Evolutionary conservation across 1,139 yeast genomes (phyloP).

Genomic region (Hyphopichia pseudoburtonii): DNA sequence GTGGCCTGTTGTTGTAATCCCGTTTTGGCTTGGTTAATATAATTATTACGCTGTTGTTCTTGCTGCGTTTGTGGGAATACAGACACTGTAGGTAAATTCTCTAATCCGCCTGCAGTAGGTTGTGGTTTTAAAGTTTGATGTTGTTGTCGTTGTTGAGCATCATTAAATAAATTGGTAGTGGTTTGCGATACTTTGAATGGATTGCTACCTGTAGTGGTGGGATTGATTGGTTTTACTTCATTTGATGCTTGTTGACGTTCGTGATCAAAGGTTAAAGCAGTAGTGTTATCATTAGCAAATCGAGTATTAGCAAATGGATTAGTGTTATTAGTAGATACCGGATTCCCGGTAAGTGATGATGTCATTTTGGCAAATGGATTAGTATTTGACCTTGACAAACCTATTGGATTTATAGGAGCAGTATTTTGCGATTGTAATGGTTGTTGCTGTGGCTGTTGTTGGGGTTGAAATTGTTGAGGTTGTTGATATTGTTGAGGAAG

Average conservation of each 20-base stretch:
- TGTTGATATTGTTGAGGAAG: conserved; percentile 10
- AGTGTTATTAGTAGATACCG: conserved; percentile 16
- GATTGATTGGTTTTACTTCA: conserved; percentile 14
- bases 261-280: conserved; percentile 31
- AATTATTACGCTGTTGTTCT: conserved; percentile 36
- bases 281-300: conserved; percentile 33
- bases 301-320: conserved; percentile 54
- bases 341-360: conserved; percentile 14
- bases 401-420: conserved; percentile 14
- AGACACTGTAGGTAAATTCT: conserved; percentile 57
- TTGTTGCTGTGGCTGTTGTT: conserved; percentile 16
- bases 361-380: conserved; percentile 42
- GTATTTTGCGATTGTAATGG: conserved; percentile 19
- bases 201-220: conserved; percentile 41
- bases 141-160: conserved; percentile 16
- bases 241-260: conserved; percentile 6
- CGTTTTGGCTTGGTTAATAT: conserved; percentile 36
- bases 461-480: conserved; percentile 8
- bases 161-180: conserved; percentile 34
- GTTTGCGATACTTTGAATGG: conserved; percentile 46
- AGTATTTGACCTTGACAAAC: conserved; percentile 31
- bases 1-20: conserved; percentile 41
- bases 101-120: conserved; percentile 70
- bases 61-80: conserved; percentile 65
- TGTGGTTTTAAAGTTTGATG: conserved; percentile 40